Percentiles rank a stretch among this genome's conserved stretches.
Conservation (phyloP, 257 asterid genomes). For the Nicotiana tabacum region DNA sequence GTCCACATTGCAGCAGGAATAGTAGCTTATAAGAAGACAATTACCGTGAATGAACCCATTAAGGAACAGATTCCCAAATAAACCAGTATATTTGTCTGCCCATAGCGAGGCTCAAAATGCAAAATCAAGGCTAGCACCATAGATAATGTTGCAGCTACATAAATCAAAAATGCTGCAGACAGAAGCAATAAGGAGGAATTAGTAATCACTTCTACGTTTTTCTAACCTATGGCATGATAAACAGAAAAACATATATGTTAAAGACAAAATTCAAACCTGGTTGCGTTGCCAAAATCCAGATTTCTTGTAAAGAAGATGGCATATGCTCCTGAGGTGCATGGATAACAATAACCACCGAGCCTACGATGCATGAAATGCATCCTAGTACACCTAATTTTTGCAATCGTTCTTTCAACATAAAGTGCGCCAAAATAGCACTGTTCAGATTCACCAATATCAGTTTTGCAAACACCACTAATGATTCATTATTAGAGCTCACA, state of each 20-base stretch:
- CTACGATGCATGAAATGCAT: constrained; percentile 55
- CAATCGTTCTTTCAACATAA: constrained; percentile 56
- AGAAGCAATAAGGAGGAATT: constrained; percentile 22
- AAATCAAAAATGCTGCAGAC: constrained; percentile 50
- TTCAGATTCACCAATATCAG: neutral
- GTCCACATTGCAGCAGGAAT: neutral
- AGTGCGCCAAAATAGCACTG: constrained; percentile 60
- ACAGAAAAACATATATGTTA: neutral
- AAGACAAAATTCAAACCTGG: constrained; percentile 37
- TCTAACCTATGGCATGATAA: constrained; percentile 2
- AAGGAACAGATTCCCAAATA: constrained; percentile 68
- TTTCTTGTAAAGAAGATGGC: constrained; percentile 53
- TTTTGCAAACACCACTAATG: neutral
- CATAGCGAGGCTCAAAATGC: constrained; percentile 59
- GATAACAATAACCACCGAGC: constrained; percentile 60
- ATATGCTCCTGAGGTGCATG: constrained; percentile 65
- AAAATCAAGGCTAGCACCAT: constrained; percentile 45
- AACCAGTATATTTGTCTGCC: constrained; percentile 55
- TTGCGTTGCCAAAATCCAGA: constrained; percentile 59
- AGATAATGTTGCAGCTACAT: constrained; percentile 44
- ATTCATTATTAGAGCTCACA: neutral
- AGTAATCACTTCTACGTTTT: neutral
- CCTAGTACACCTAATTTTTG: constrained; percentile 50
- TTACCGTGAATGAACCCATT: constrained; percentile 70
- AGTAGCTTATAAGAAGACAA: neutral